Conservation (phyloP, 768 basidiomycete species). For the Serendipita sp. region DNA sequence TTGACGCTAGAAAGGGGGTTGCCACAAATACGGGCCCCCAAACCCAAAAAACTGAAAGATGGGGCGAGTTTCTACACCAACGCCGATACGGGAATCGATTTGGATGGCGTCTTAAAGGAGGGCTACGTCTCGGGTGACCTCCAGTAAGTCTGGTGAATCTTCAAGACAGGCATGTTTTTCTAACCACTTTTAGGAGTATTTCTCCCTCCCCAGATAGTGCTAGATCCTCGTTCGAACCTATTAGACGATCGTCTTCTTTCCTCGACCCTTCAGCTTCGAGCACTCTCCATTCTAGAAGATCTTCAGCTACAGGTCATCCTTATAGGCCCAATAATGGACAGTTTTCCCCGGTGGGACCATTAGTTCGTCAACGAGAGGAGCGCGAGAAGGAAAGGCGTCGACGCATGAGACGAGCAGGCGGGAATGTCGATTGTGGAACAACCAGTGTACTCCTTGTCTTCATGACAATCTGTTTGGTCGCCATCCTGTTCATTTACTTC, state of each 20-base stretch:
- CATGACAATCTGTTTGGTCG: neutral
- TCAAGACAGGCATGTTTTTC: neutral
- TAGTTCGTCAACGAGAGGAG: neutral
- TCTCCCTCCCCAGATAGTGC: neutral
- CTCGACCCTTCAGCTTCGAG: neutral
- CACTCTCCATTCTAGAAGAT: neutral
- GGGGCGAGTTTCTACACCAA: neutral
- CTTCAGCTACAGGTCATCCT: neutral
- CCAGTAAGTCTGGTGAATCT: neutral
- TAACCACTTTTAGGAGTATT: neutral
- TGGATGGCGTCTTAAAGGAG: neutral
- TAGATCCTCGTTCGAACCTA: neutral
- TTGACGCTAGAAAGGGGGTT: neutral
- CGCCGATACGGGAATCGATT: neutral
- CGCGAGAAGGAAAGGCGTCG: neutral
- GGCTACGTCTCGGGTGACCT: neutral
- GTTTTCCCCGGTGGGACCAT: neutral
- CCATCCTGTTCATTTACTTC: neutral
- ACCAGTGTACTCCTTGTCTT: neutral
- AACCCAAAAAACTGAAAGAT: neutral
- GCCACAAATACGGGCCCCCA: neutral
- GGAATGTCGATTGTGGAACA: conserved; percentile 1
- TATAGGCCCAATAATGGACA: neutral
- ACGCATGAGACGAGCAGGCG: neutral
- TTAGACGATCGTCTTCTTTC: neutral